Base-by-base conservation (phyloP, 2,329 filamentous ascomycete genomes). In the Aureobasidium sp. region DNA sequence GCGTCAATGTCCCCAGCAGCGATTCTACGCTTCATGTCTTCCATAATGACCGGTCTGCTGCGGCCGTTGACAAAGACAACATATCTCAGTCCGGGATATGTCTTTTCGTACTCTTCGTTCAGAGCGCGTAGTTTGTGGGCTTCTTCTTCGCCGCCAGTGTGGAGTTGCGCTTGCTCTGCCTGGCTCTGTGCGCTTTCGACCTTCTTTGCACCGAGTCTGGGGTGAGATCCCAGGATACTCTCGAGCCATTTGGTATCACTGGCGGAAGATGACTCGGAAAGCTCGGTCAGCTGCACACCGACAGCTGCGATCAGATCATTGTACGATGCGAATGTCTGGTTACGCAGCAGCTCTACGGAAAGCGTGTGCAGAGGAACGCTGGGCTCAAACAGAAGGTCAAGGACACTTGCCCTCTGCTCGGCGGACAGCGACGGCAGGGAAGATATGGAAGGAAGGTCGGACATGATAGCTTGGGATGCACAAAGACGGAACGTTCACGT, bases 11-110 rank as follows among this genome's bases (percentile, higher is more conserved):
- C 83, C 1, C 82, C 85, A 58, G 87, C 78, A 17, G 81, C 82
- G 69, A 96, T 96, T 58, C 92, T 81, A 58, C 76, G 73, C 65
- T 82, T 82, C 89, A 96, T 96, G 69, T 96, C 87, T 65, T 84
- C 80, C 87, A 96, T 90, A 61, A 97, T 87, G 64, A 84, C 83
- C 1, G 83, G 81, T 62, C 91, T 81, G 44, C 84, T 81, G 51
- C 92, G 82, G 0, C 90, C 91, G 72, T 96, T 92, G 62, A 97
- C 93, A 73, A 96, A 97, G 20, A 93, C 89, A 70, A 96, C 90
- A 78, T 95, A 97, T 75, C 88, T 82, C 71, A 97, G 73, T 0
- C 92, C 90, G 0, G 91, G 90, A 73, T 93, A 96, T 62, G 69
- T 81, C n/a, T 77, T 78, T 74, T 96, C 92, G 71, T 96, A 97